These are phyloP conservation scores for Naganishia antarctica DNA, from an alignment of 768 basidiomycete genomes.

Conservation along the genomic window DNA sequence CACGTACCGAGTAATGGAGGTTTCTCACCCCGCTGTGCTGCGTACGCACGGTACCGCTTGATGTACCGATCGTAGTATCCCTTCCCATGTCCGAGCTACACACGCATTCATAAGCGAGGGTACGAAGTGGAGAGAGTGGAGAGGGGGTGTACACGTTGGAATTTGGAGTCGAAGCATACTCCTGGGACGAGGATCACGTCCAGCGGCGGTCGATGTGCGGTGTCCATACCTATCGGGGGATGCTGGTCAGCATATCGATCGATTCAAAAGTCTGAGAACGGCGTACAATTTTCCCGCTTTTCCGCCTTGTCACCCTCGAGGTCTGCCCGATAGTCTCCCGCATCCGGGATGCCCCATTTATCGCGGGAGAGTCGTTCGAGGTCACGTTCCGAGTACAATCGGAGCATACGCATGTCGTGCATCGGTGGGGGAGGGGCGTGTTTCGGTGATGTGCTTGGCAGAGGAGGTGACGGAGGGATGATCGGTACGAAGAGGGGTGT, in stretches of 20 bases:
- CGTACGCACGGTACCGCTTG: slow-evolving; percentile 18
- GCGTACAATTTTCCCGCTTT: slow-evolving; percentile 22
- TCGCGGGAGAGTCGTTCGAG: not conserved
- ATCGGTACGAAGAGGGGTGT: slow-evolving; percentile 25
- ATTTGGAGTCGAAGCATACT: slow-evolving; percentile 18
- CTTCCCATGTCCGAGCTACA: slow-evolving; percentile 29
- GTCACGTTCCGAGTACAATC: slow-evolving; percentile 22
- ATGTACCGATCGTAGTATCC: slow-evolving; percentile 30
- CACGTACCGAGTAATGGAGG: slow-evolving; percentile 23
- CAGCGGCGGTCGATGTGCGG: slow-evolving; percentile 1
- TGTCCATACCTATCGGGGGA: slow-evolving; percentile 8
- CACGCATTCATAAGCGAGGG: not conserved
- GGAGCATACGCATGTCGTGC: slow-evolving; percentile 27
- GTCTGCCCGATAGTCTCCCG: not conserved
- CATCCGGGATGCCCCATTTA: slow-evolving; percentile 30
- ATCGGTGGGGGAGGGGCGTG: slow-evolving; percentile 17
- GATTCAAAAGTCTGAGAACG: no score
- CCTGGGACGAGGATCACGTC: slow-evolving; percentile 27
- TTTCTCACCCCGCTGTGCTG: slow-evolving; percentile 10
- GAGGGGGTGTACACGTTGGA: slow-evolving; percentile 27
- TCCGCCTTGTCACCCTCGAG: not conserved
- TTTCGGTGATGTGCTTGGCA: not conserved
- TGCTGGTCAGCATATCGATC: no score
- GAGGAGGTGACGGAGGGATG: slow-evolving; percentile 10
- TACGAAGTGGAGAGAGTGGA: not conserved